Conservation (phyloP, 2,329 filamentous ascomycete species). For the Salinomyces thailandicus region DNA sequence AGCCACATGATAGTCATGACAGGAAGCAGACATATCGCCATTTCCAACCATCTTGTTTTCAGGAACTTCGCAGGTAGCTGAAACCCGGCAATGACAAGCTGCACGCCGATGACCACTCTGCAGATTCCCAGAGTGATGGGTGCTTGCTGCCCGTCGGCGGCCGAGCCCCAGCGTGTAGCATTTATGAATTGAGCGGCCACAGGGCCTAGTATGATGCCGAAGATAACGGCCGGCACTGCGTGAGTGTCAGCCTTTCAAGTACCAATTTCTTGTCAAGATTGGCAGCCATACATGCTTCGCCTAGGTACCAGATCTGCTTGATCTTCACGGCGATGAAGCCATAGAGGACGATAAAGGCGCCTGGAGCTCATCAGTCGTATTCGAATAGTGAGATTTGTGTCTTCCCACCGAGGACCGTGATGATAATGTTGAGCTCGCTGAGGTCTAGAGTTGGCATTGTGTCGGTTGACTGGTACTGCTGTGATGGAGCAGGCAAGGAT, state of each 20-base stretch:
- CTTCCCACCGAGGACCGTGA: conserved; percentile 55
- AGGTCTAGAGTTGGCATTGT: conserved; percentile 50
- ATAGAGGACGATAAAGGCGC: conserved; percentile 70
- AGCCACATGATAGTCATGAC: conserved; percentile 81
- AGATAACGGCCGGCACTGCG: conserved; percentile 66
- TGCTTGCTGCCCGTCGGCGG: conserved; percentile 47
- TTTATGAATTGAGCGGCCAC: conserved; percentile 62
- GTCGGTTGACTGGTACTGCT: too few species aligned
- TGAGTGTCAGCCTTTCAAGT: too few species aligned
- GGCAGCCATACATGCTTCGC: conserved; percentile 57
- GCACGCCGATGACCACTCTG: conserved; percentile 72
- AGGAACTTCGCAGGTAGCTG: conserved; percentile 75
- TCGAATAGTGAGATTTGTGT: background rate
- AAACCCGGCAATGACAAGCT: conserved; percentile 74
- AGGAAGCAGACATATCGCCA: conserved; percentile 63
- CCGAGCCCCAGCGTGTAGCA: conserved; percentile 58
- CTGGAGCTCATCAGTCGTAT: background rate
- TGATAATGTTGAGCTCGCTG: conserved; percentile 70
- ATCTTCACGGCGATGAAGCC: conserved; percentile 74
- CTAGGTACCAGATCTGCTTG: conserved; percentile 80
- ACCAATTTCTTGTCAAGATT: too few species aligned
- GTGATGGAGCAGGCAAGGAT: too few species aligned
- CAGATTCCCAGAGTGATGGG: conserved; percentile 71
- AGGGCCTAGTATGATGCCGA: conserved; percentile 65
- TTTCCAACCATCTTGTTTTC: conserved; percentile 60